These are phyloP conservation scores for Ophiocordyceps camponoti-saundersi DNA, from an alignment of 2,329 filamentous ascomycete genomes.

Conservation along the genomic window DNA sequence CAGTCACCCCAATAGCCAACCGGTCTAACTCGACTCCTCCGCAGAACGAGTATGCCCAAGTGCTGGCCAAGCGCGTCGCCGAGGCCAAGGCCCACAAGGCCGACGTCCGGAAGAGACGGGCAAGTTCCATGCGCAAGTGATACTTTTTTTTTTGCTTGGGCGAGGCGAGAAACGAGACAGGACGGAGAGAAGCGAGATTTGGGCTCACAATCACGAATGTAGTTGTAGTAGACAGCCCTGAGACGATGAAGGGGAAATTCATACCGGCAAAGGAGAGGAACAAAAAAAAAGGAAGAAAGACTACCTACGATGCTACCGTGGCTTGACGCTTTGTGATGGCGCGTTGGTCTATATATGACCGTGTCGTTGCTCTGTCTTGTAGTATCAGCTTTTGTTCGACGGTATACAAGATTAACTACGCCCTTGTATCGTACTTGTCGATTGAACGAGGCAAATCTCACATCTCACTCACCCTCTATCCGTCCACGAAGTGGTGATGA, in stretches of 20 bases:
- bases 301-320: too few relatives aligned
- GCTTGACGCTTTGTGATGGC: too few relatives aligned
- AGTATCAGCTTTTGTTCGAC: background rate
- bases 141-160: conserved; percentile 18
- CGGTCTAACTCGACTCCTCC: conserved; percentile 14
- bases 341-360: too few relatives aligned
- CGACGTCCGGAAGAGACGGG: conserved; percentile 91
- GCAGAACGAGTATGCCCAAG: conserved; percentile 90
- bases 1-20: background rate
- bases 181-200: conserved; percentile 3
- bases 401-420: background rate
- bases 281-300: too few relatives aligned
- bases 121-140: conserved; percentile 89
- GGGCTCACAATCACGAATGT: conserved; percentile 16
- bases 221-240: conserved; percentile 16
- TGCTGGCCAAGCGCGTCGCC: conserved; percentile 91
- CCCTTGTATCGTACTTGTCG: background rate
- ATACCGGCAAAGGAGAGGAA: too few relatives aligned
- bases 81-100: conserved; percentile 91
- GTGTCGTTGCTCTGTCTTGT: too few relatives aligned
- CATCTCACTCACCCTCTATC: too few relatives aligned
- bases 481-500: too few relatives aligned
- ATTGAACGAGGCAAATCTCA: background rate
- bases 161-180: background rate
- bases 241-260: background rate